Conservation (phyloP, 106 monocot genomes). For the Amphibolis antarctica region DNA sequence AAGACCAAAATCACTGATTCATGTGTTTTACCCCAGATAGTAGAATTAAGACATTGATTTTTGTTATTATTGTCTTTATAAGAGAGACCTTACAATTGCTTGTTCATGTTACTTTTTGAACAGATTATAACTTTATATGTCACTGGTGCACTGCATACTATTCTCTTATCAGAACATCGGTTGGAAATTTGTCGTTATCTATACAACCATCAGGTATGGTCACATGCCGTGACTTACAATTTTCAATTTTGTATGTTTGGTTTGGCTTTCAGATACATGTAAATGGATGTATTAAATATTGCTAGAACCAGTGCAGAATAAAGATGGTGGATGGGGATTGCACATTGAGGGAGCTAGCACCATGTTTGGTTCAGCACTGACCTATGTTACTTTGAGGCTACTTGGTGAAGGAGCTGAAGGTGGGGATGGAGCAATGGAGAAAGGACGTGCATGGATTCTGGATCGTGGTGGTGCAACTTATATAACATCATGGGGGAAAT, state of each 20-base stretch:
- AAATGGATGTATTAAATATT: neutral
- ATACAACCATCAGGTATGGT: constrained; percentile 61
- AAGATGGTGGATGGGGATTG: constrained; percentile 90
- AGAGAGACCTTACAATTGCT: neutral
- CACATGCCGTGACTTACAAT: neutral
- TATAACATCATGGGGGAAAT: constrained; percentile 79
- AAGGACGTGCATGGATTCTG: constrained; percentile 64
- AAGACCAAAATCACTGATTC: too few species aligned
- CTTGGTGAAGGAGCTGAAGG: constrained; percentile 57
- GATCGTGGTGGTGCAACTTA: constrained; percentile 60
- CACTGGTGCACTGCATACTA: constrained; percentile 36
- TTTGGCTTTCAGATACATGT: neutral
- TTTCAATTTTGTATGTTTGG: neutral
- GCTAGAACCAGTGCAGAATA: constrained; percentile 31
- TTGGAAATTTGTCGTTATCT: constrained; percentile 65
- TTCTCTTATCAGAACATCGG: constrained; percentile 49
- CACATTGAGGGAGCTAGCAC: constrained; percentile 78
- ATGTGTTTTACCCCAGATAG: too few species aligned
- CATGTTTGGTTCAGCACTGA: constrained; percentile 70
- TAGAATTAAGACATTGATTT: too few species aligned
- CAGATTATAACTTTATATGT: constrained; percentile 21
- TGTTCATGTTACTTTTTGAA: neutral
- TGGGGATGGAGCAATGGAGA: constrained; percentile 65
- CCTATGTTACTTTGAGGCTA: constrained; percentile 67
- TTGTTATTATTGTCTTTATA: neutral